Conservation (phyloP, 305 asterid species). For the Coffea humblotiana region DNA sequence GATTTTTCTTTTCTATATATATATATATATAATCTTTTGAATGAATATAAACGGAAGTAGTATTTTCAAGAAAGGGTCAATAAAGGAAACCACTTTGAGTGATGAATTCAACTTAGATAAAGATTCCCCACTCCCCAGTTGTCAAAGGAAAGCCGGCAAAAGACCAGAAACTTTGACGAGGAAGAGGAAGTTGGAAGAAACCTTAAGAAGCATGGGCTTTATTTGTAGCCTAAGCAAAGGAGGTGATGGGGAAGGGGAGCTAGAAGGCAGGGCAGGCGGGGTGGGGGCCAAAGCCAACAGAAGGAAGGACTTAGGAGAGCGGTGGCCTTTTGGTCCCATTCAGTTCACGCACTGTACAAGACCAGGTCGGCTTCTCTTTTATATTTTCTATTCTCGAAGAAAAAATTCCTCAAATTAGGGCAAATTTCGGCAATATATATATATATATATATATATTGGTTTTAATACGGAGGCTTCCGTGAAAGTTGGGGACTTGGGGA, state of each 20-base stretch:
- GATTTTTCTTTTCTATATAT: background rate
- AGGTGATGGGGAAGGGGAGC: conserved; percentile 20
- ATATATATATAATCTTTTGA: too few species aligned
- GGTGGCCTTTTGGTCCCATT: conserved; percentile 43
- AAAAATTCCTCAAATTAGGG: too few species aligned
- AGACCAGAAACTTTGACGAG: conserved; percentile 30
- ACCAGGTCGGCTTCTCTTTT: conserved; percentile 23
- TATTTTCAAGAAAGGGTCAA: conserved; percentile 17
- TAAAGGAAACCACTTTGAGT: conserved; percentile 15
- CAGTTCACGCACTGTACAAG: conserved; percentile 33
- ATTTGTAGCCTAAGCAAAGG: conserved; percentile 31
- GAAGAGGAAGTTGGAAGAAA: conserved; percentile 32
- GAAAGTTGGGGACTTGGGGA: too few species aligned
- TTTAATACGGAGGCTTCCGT: too few species aligned
- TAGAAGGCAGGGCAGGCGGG: conserved; percentile 16
- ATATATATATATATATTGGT: too few species aligned
- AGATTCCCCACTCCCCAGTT: background rate
- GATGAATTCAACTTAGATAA: background rate
- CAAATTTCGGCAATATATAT: too few species aligned
- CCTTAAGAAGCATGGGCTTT: conserved; percentile 33
- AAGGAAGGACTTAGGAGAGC: background rate
- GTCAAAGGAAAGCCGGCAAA: conserved; percentile 29
- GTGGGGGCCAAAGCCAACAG: background rate
- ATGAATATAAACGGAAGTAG: background rate
- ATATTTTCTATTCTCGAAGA: background rate